Evolutionary conservation across 495 filamentous ascomycete genomes (phyloP).

Genomic region (Neurospora sp.): DNA sequence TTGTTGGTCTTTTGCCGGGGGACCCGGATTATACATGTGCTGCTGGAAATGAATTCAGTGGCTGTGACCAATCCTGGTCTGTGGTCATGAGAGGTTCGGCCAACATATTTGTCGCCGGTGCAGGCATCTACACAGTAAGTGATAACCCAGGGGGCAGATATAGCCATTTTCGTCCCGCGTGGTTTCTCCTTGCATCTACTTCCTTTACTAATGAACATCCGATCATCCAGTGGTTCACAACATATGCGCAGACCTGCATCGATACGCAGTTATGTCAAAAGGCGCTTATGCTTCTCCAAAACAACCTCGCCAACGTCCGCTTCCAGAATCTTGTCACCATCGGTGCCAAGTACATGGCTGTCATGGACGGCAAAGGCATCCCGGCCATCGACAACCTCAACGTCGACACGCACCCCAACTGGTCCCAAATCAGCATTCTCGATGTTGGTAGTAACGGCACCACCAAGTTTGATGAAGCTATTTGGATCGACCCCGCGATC

Average conservation of each 20-base stretch:
- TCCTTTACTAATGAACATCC: constrained; percentile 47
- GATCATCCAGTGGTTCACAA: constrained; percentile 37
- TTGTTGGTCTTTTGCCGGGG: constrained; percentile 6
- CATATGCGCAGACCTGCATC: constrained; percentile 67
- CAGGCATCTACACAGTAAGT: constrained; percentile 11
- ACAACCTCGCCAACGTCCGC: constrained; percentile 45
- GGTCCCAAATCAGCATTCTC: constrained; percentile 17
- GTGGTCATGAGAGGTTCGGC: constrained; percentile 9
- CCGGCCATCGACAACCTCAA: constrained; percentile 15
- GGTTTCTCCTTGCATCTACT: no score
- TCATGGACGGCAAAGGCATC: constrained; percentile 16
- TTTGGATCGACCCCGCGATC: constrained; percentile 15
- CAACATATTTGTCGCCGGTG: constrained; percentile 13
- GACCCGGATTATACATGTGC: constrained; percentile 11
- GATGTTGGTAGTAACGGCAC: constrained; percentile 13
- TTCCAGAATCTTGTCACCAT: constrained; percentile 10
- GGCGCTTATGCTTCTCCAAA: constrained; percentile 67
- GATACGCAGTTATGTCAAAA: constrained; percentile 63
- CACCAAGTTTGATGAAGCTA: constrained; percentile 3
- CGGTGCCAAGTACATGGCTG: constrained; percentile 1
- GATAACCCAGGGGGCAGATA: no score
- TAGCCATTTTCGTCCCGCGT: no score
- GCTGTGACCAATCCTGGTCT: constrained; percentile 18
- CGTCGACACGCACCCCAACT: constrained; percentile 13
- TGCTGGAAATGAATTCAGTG: background rate